Evolutionary conservation across 805 yeast species (phyloP), one percentile per base, ranked within the genome.

Genomic region (Nakazawaea pomicola): DNA sequence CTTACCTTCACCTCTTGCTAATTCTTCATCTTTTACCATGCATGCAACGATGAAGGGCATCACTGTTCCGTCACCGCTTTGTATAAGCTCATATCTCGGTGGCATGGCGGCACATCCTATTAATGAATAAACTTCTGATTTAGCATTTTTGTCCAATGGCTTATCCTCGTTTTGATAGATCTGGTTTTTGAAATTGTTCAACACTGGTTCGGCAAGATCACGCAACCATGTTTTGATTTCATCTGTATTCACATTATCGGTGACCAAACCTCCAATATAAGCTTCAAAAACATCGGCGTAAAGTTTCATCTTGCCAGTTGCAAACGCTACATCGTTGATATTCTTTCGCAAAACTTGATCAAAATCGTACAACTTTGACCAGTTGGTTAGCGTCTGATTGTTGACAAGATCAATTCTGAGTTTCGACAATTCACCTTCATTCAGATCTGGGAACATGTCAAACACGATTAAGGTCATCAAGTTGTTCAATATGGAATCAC

Each of bases 231-330:
- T 58, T 48, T 71, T 70, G 6, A 83, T 70, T 17, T 60, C 68
- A 2, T 64, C 56, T 37, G 73, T 62, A 14, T 63, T 58, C 10
- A 62, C 63, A 30, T 73, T 65, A 47, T 85, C 95, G 17, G 76
- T 66, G 6, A 73, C 72, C 24, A 91, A 60, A 0, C 95, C 99
- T 6, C 96, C 98, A 34, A 93, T 71, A 50, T 91, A 91, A 0
- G 98, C 96, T 61, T 93, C 99, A 56, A 91, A 86, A 0, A 84
- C 78, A 67, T 91, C 99, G 0, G 98, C 96, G 53, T 73, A 74
- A 4, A 84, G 65, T 55, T 93, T 93, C 48, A 74, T 74, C 44
- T 72, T 76, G 7, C 86, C 85, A 25, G 65, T 63, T 21, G 61
- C 57, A 40, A 72, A 67, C 11, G 66, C 52, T 4, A 58, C 57